These are phyloP conservation scores for Petunia axillaris DNA, from an alignment of 257 asterid genomes.

Conservation along the genomic window DNA sequence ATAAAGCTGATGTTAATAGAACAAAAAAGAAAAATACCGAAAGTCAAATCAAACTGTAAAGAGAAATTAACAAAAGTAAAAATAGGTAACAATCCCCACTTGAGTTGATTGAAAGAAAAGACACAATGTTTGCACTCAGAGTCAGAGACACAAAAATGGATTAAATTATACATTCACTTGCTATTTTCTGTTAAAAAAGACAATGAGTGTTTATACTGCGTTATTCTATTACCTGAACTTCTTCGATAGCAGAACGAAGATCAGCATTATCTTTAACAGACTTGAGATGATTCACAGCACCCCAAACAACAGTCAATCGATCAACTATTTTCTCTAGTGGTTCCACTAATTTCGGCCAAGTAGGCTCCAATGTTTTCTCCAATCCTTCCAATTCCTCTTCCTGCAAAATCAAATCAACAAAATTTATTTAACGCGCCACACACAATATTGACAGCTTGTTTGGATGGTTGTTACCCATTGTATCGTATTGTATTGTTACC, in stretches of 20 bases:
- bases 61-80: background rate
- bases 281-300: conserved; percentile 92
- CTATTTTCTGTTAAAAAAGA: too few relatives aligned
- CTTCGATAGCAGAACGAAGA: conserved; percentile 93
- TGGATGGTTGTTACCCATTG: too few relatives aligned
- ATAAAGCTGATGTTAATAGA: too few relatives aligned
- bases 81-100: background rate
- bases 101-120: background rate
- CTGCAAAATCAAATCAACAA: conserved; percentile 39
- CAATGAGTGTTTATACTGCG: too few relatives aligned
- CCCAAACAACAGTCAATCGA: conserved; percentile 81
- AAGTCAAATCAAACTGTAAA: background rate
- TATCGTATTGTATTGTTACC: too few relatives aligned
- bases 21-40: background rate
- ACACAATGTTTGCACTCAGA: background rate
- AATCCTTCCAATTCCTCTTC: conserved; percentile 73
- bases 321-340: conserved; percentile 87
- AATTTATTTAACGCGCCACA: conserved; percentile 3
- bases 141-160: background rate
- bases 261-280: conserved; percentile 86
- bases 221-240: conserved; percentile 69
- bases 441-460: background rate
- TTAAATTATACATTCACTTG: background rate
- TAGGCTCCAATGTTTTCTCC: conserved; percentile 90
- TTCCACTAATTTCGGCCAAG: conserved; percentile 97